Conservation (phyloP, 2,329 filamentous ascomycete genomes). For the Alternaria dauci region DNA sequence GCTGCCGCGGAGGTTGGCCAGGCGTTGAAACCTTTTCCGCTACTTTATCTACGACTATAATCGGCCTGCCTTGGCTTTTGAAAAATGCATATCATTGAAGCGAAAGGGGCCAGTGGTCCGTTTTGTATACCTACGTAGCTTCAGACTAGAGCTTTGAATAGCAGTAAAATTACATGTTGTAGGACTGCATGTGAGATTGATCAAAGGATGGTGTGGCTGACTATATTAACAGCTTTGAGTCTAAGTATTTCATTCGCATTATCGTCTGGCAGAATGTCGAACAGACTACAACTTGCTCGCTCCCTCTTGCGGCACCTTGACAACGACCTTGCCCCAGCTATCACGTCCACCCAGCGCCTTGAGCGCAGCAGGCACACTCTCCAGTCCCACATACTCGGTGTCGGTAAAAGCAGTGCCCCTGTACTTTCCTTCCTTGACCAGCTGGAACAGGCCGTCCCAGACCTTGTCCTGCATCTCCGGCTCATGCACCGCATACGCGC, state of each 20-base stretch:
- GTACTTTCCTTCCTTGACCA: constrained; percentile 82
- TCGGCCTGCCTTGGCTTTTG: neutral
- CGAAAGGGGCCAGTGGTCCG: neutral
- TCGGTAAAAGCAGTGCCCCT: constrained; percentile 83
- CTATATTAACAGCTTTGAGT: too few relatives aligned
- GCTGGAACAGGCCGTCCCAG: constrained; percentile 81
- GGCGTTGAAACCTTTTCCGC: neutral
- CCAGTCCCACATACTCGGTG: constrained; percentile 81
- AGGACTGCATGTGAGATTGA: too few relatives aligned
- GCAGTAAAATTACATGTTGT: too few relatives aligned
- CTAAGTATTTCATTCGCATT: constrained; percentile 2
- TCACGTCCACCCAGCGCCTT: constrained; percentile 79
- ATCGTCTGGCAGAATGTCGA: neutral
- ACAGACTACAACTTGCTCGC: constrained; percentile 46
- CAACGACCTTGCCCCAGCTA: constrained; percentile 96
- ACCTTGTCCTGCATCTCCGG: constrained; percentile 73
- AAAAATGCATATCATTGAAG: neutral
- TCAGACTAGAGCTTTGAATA: neutral
- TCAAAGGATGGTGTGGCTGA: too few relatives aligned
- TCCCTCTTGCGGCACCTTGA: constrained; percentile 74
- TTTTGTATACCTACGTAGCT: neutral
- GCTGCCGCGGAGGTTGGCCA: neutral
- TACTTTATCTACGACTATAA: neutral
- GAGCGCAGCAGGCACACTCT: constrained; percentile 78
- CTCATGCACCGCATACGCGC: constrained; percentile 79